These are phyloP conservation scores for Pyrenochaeta sp. DNA, from an alignment of 2,329 filamentous ascomycete species.

Conservation along the genomic window DNA sequence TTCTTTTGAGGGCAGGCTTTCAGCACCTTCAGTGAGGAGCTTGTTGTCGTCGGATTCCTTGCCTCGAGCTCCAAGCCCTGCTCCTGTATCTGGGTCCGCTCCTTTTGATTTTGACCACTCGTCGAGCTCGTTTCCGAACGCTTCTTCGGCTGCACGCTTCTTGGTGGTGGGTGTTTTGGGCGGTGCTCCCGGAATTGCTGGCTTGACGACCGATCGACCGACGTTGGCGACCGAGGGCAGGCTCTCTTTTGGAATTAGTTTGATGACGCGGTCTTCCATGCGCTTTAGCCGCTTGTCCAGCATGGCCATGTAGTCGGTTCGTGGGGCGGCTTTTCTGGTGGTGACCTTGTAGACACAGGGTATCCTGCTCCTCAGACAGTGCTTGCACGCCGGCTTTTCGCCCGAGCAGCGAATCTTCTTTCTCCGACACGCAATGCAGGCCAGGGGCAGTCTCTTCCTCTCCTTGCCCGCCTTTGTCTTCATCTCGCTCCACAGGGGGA, in stretches of 20 bases:
- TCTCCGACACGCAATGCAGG: conserved; percentile 92
- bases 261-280: conserved; percentile 98
- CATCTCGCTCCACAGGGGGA: conserved; percentile 60
- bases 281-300: conserved; percentile 92
- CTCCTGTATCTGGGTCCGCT: conserved; percentile 60
- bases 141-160: conserved; percentile 86
- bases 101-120: conserved; percentile 73
- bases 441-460: conserved; percentile 87
- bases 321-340: conserved; percentile 87
- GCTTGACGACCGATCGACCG: conserved; percentile 84
- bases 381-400: conserved; percentile 96
- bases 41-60: conserved; percentile 75
- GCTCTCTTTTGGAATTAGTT: conserved; percentile 88
- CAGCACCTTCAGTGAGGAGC: conserved; percentile 80
- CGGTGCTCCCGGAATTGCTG: conserved; percentile 67
- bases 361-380: conserved; percentile 89
- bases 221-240: conserved; percentile 72
- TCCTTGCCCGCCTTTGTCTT: conserved; percentile 84
- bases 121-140: conserved; percentile 82
- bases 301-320: conserved; percentile 99
- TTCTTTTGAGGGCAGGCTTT: conserved; percentile 82
- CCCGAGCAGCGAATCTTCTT: conserved; percentile 99
- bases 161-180: conserved; percentile 67
- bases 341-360: conserved; percentile 98
- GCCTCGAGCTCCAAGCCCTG: conserved; percentile 54